Base-by-base conservation (phyloP, 441 rosid genomes). In the Pelargonium cotyledonis region DNA sequence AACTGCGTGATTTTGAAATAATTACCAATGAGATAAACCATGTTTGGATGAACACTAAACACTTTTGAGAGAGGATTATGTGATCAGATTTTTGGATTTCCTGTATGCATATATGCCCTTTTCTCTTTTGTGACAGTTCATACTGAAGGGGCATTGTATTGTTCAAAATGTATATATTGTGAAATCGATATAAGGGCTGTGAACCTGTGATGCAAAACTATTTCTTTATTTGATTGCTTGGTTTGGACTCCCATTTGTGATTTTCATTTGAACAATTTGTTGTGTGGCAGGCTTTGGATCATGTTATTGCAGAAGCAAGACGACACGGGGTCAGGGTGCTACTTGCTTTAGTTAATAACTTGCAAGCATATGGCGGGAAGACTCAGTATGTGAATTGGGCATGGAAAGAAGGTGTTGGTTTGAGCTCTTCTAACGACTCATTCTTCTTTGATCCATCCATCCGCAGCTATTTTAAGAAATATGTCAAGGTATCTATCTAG, bases 381-480 rank as follows among this genome's bases (percentile, higher is more conserved):
- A 86, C 93, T 35, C 97, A 89, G 76, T 91, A 94, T 35, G 97
- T 94, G 66, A 83, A 88, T 21, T 94, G 99, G 97, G 99, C 96
- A 9, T 88, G 93, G 96, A 82, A 89, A 72, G 99, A 91, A 82
- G 97, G 99, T 38, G 47, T 88, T 76, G 97, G 90, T 65, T 81
- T 91, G 83, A 91, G 95, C 80, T 86, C 97, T 0, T 89, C 92
- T 8, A 91, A 94, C 69, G 99, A 94, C 81, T 91, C 97, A 14
- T 94, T 94, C 92, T 93, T 85, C 84, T 94, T 80, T 40, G 97
- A 91, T 80, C 97, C 99, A 65, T 86, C 96, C 71, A 88, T 88
- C 82, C 89, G 88, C 71, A 86, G 72, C 75, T 91, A 88, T 82
- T 94, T 87, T 84, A 94, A 87, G 89, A 79, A 85, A 69, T 88